Evolutionary conservation across 2,329 filamentous ascomycete species (phyloP).

Genomic region (Coniochaeta prunicola): DNA sequence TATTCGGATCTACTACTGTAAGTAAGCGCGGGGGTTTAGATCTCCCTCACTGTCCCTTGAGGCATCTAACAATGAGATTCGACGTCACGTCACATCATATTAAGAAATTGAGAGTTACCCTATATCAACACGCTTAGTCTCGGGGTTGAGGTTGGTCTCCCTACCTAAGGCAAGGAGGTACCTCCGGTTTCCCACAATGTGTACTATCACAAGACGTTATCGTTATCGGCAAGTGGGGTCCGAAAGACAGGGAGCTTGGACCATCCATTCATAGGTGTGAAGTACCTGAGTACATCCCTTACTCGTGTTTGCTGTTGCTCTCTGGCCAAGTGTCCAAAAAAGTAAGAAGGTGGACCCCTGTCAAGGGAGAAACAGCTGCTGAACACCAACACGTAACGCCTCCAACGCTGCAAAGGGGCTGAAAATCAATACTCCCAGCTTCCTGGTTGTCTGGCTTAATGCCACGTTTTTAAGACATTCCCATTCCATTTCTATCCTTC

Average conservation of each 20-base stretch:
- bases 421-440: neutral
- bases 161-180: too few species aligned
- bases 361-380: neutral
- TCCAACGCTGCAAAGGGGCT: conserved; percentile 2
- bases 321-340: conserved; percentile 4
- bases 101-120: too few species aligned
- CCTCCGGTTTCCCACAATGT: too few species aligned
- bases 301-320: too few species aligned
- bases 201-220: neutral
- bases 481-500: neutral
- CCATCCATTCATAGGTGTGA: too few species aligned
- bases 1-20: too few species aligned
- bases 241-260: conserved; percentile 1
- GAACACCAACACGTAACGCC: neutral
- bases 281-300: too few species aligned
- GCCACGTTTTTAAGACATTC: conserved; percentile 2
- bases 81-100: too few species aligned
- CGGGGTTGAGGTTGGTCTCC: neutral
- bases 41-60: too few species aligned
- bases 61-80: too few species aligned
- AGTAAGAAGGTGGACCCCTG: neutral
- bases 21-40: too few species aligned
- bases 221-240: conserved; percentile 1
- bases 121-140: too few species aligned
- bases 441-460: neutral